Base-by-base conservation (phyloP, 345 rosid species). In the Acer saccharum region DNA sequence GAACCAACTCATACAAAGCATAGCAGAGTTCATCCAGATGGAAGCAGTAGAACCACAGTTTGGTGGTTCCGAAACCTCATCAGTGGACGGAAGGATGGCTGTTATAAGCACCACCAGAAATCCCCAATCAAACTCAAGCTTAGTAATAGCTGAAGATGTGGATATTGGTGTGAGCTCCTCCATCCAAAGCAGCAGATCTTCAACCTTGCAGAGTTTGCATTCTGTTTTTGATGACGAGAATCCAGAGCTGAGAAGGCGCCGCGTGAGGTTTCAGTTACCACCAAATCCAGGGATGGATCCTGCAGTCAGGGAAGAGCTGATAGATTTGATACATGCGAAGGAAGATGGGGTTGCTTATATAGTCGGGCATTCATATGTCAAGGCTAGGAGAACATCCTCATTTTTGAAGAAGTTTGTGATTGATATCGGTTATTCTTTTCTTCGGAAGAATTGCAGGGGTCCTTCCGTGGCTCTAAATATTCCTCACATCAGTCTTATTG, bases 21-120 rank as follows among this genome's bases (percentile, higher is more conserved):
- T 93, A 83, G 97, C 96, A 0, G 99, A 95, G 90, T 95, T 95
- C 85, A 92, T 95, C 73, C 96, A 90, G 85, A 93, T 91, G 98
- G 99, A 93, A 82, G 93, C 98, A 50, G 93, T 83, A 21, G 94
- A 93, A 18, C 83, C 92, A 21, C 94, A 89, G 65, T 77, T 84
- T 69, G 74, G 83, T 7, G 81, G 84, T 57, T 83, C 90, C 0
- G 98, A 95, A 83, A 73, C 83, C 75, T 86, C 91, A 54, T 86
- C 90, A 18, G 87, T 87, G 77, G 98, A 95, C 67, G 97, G 98
- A 68, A 89, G 98, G 77, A 92, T 95, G 98, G 98, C 98, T 17
- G 97, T 95, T 65, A 87, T 93, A 84, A 93, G 98, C 80, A 88
- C 89, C 66, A 88, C 90, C 66, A 79, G 90, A 68, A 85, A 79